A percentile compares a stretch with the other conserved stretches of the same genome.
Evolutionary conservation across 2,329 filamentous ascomycete genomes (phyloP).

Genomic region (Rhinocladiella mackenziei): DNA sequence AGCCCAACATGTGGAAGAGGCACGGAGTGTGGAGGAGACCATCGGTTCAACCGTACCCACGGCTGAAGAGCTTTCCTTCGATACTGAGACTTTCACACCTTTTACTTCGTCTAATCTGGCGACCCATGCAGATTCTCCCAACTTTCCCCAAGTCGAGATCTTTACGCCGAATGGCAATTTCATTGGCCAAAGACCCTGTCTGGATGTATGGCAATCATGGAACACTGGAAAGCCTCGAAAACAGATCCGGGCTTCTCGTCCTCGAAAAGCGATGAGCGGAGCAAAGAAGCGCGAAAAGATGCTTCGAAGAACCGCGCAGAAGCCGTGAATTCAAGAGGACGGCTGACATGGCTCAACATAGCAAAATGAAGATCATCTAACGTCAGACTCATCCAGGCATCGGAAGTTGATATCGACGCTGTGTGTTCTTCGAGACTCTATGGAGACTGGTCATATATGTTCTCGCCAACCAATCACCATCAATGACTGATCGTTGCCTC

Average conservation of each 20-base stretch:
- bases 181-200: conserved; percentile 47
- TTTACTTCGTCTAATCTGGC: conserved; percentile 18
- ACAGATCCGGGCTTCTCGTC: conserved; percentile 13
- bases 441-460: too few species aligned
- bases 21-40: too few species aligned
- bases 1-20: conserved; percentile 1
- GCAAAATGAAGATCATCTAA: too few species aligned
- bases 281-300: conserved; percentile 20
- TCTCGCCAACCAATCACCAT: too few species aligned
- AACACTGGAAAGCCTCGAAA: conserved; percentile 15
- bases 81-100: conserved; percentile 19
- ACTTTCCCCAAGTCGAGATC: conserved; percentile 73
- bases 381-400: too few species aligned
- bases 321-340: not conserved
- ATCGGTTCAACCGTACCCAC: conserved; percentile 6
- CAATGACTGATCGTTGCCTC: too few species aligned
- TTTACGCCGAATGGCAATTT: conserved; percentile 82
- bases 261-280: conserved; percentile 23
- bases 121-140: conserved; percentile 31
- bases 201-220: conserved; percentile 22
- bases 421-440: too few species aligned
- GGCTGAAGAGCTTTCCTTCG: conserved; percentile 12
- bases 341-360: too few species aligned
- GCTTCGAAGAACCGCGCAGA: not conserved
- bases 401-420: too few species aligned